These are phyloP conservation scores for Paramecium octaurelia DNA, from an alignment of 73 alveolate species.

Conservation along the genomic window DNA sequence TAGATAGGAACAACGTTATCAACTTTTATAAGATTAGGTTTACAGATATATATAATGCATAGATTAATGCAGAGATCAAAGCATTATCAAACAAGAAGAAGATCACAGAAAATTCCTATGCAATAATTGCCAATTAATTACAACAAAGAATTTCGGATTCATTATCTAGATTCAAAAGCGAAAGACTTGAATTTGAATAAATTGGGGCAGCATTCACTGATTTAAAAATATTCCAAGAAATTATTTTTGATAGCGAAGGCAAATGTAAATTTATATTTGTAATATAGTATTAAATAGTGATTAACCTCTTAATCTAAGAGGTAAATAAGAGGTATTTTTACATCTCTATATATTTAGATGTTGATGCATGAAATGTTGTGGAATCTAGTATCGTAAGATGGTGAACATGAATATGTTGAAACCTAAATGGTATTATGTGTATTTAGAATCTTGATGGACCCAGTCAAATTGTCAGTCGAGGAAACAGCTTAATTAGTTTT, in stretches of 20 bases:
- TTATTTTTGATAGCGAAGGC: not conserved
- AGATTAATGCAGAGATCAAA: constrained; percentile 37
- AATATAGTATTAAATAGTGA: not conserved
- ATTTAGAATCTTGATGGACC: constrained; percentile 36
- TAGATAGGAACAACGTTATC: constrained; percentile 39
- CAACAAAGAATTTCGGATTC: not conserved
- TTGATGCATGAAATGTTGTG: constrained; percentile 23
- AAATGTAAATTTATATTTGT: not conserved
- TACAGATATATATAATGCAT: not conserved
- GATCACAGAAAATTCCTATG: constrained; percentile 21
- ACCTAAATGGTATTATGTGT: not conserved
- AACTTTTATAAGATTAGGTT: not conserved
- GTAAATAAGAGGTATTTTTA: not conserved
- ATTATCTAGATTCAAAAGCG: not conserved
- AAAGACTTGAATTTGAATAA: not conserved
- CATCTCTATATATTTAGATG: not conserved
- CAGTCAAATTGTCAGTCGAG: not conserved
- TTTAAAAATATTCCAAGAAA: constrained; percentile 1
- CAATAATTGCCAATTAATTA: constrained; percentile 3
- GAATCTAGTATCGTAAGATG: not conserved
- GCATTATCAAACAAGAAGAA: constrained; percentile 13
- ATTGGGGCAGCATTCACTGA: not conserved
- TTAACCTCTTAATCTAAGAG: not conserved
- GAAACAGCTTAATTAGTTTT: constrained; percentile 25
- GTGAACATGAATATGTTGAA: not conserved